These are phyloP conservation scores for Saccharomycopsis hybrid DNA, from an alignment of 1,139 yeast species.

Conservation along the genomic window DNA sequence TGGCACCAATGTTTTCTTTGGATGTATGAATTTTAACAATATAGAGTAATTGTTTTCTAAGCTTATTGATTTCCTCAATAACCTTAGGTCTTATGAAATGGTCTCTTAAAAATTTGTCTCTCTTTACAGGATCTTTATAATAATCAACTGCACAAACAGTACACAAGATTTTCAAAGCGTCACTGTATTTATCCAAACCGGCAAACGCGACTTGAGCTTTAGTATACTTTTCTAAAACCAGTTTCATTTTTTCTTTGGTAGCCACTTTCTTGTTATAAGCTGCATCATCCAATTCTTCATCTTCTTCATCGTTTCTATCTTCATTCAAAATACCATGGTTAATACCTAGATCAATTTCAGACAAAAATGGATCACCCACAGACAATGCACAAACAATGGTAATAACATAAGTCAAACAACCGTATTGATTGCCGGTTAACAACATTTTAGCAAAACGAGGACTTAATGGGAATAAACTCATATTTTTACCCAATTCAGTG, in stretches of 20 bases:
- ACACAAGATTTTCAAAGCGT: constrained; percentile 66
- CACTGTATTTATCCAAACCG: constrained; percentile 64
- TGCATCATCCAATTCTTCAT: constrained; percentile 29
- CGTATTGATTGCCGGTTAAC: constrained; percentile 79
- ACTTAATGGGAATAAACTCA: constrained; percentile 88
- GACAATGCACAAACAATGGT: constrained; percentile 90
- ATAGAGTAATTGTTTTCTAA: constrained; percentile 70
- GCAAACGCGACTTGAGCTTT: constrained; percentile 56
- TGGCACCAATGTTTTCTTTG: constrained; percentile 51
- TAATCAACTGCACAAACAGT: constrained; percentile 90
- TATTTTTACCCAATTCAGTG: constrained; percentile 74
- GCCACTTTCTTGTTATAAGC: constrained; percentile 42
- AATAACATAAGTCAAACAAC: constrained; percentile 78
- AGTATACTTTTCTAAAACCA: constrained; percentile 35
- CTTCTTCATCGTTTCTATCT: constrained; percentile 26
- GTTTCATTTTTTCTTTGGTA: constrained; percentile 19
- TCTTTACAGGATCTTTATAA: constrained; percentile 41
- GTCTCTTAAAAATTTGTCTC: constrained; percentile 37
- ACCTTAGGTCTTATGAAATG: constrained; percentile 46
- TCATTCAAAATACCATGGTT: constrained; percentile 24
- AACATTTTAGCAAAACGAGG: constrained; percentile 92
- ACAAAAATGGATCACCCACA: constrained; percentile 87
- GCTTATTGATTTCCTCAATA: constrained; percentile 80
- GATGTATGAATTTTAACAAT: constrained; percentile 63
- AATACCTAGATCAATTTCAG: constrained; percentile 66